Base-by-base conservation (phyloP, 75 land plant genomes). In the Chamaecyparis obtusa region DNA sequence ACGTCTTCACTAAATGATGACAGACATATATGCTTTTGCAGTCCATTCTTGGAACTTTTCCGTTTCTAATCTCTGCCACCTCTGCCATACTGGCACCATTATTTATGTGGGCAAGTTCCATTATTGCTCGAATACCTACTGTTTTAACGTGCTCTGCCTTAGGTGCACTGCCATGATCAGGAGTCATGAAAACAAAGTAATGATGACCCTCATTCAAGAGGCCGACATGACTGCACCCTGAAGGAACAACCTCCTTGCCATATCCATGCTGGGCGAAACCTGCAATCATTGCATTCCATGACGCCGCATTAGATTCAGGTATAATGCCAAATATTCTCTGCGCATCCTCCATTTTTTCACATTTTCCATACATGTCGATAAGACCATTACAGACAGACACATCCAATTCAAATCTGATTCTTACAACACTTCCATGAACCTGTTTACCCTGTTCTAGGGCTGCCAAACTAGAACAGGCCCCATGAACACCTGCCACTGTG, bases 351-450 rank as follows among this genome's bases (percentile, higher is more conserved):
- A 92, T 56, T 16, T 56, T 91, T 17, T 92, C 90, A 86, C 93
- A 92, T 86, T 91, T 92, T 7, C 89, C 90, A 89, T 92, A 92
- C 90, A 92, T 91, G 85, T 89, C 92, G 43, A 92, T 64, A 54
- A 91, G 85, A 0, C 90, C 67, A 78, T 80, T 92, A n/a, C 86
- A 87, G 16, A 91, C 89, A 88, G 80, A 86, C 41, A 48, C 37
- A 71, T 89, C 86, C n/a, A 30, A 76, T n/a, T 86, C 86, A 43
- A 85, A 75, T 3, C 87, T 87, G 1, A 67, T 57, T 64, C 82
- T 86, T 14, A 91, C 82, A 43, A 89, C 83, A 51, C 83, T 43
- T 79, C 56, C 87, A 83, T 90, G 91, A 9, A 90, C 16, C 36
- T 86, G 83, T 37, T 49, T 64, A 15, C 86, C 85, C 64, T 60